Evolutionary conservation across 306 rosid genomes (phyloP), one percentile per base, ranked within the genome.

Genomic region (Arachis hypogaea): DNA sequence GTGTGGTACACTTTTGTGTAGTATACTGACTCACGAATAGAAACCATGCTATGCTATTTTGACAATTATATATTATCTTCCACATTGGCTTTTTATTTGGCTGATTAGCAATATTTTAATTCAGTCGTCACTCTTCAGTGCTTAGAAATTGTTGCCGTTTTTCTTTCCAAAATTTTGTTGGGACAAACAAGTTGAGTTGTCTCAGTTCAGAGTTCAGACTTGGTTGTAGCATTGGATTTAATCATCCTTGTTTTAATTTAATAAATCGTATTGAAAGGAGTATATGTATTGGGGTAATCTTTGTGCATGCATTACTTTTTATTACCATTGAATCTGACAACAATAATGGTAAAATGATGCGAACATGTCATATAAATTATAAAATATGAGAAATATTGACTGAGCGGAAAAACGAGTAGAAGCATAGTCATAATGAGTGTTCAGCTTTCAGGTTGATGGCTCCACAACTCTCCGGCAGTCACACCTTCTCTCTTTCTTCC

Each of bases 371-470:
- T 33, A 22, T 33, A 33, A 33, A 33, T 33, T 33, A 81, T 54
- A 38, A 40, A 43, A 45, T 10, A 43, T 9, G 44, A 56, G 30
- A 22, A 22, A 22, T 22, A 22, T 22, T 22, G 28, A 22, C 28
- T 22, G 58, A 9, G 57, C 2, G 7, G 66, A 70, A 47, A 2
- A 11, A 59, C 59, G 47, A 59, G 30, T 22, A 22, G 36, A 54
- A 50, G 28, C 8, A 41, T 12, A 22, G 62, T 3, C 73, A 90
- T 83, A 14, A 14, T 14, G 90, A 82, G 82, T 54, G 85, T 76
- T 81, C 91, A 81, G 66, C 60, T 86, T 50, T 83, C 88, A 38
- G 73, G 80, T 30, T 82, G 85, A 4, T 73, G 91, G 88, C 45
- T 83, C 3, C 80, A 84, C 45, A 87, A 75, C 41, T 80, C 82